These are phyloP conservation scores for Colletotrichum euphorbiae DNA, from an alignment of 2,329 filamentous ascomycete species.

Conservation along the genomic window DNA sequence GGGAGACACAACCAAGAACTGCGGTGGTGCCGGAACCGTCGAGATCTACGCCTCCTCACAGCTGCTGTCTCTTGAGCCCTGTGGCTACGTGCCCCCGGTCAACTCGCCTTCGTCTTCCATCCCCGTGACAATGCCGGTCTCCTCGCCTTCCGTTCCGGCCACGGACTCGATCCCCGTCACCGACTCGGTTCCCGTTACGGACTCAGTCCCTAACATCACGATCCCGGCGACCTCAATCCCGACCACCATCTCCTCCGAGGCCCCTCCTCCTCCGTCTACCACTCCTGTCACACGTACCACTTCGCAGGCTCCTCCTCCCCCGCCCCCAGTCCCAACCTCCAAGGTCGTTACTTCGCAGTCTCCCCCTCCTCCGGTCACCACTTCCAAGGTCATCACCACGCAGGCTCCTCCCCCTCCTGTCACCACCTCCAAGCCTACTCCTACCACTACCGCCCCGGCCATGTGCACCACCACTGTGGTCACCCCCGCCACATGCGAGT, in stretches of 20 bases:
- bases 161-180: constrained; percentile 17
- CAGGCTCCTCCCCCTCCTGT: constrained; percentile 29
- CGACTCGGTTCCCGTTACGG: constrained; percentile 1
- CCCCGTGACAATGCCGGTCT: constrained; percentile 40
- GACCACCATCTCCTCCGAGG: constrained; percentile 32
- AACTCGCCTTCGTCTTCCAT: constrained; percentile 37
- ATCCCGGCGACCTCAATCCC: constrained; percentile 28
- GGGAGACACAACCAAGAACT: constrained; percentile 57
- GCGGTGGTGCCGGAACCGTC: constrained; percentile 57
- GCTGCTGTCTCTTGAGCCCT: constrained; percentile 63
- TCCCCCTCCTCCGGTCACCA: constrained; percentile 23
- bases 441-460: constrained; percentile 52
- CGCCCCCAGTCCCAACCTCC: too few relatives aligned
- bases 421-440: constrained; percentile 41
- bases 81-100: constrained; percentile 51
- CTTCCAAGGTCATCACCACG: constrained; percentile 9
- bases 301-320: neutral
- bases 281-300: constrained; percentile 31
- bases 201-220: constrained; percentile 1
- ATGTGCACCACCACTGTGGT: constrained; percentile 61
- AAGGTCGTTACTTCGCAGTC: constrained; percentile 27
- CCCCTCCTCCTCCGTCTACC: constrained; percentile 33
- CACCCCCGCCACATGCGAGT: constrained; percentile 63
- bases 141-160: constrained; percentile 20
- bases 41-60: constrained; percentile 61